Base-by-base conservation (phyloP, 495 filamentous ascomycete species). In the Neurospora sp. region DNA sequence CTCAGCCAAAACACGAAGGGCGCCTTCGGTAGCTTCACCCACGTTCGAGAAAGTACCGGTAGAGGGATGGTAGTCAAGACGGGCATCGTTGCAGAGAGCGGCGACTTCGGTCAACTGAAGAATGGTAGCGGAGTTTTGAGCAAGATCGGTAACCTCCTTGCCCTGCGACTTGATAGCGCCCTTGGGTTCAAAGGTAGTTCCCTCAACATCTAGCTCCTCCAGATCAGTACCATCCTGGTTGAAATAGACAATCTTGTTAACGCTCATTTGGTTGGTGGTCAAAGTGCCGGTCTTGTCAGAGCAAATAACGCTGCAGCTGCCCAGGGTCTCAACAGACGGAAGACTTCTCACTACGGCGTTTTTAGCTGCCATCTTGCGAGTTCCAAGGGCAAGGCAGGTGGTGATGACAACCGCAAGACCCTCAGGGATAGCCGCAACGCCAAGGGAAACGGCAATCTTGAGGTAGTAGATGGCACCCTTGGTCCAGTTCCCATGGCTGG, bases 251-350 rank as follows among this genome's bases (percentile, higher is more conserved):
- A 98, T 86, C 83, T 94, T 97, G 80, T 90, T 95, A 71, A 97
- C 96, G 78, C 96, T 98, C 96, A 99, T 99, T 83, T 99, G 94
- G 84, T 98, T 99, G 42, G 96, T 99, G 36, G 96, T 99, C 79
- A 99, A 84, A 31, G 96, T 99, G 75, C 96, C 96, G 2, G 96
- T 99, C 86, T 99, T 99, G 85, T 99, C 96, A n/a, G 96, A 99
- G 85, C 96, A 99, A 79, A 99, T 97, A 71, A 99, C 94, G 79
- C 96, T 98, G 86, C 96, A 99, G 87, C 96, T 98, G 78, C 96
- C 96, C 45, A 99, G 85, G 13, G 96, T 99, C 83, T 99, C 96
- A 72, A 99, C 96, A 9, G 96, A 98, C 24, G 96, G 96, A 73
- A 99, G 86, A 78, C 93, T 98, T 78, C 96, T 88, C 66, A 99